These are phyloP conservation scores for Coffea eugenioides DNA, from an alignment of 257 asterid genomes.

Conservation along the genomic window DNA sequence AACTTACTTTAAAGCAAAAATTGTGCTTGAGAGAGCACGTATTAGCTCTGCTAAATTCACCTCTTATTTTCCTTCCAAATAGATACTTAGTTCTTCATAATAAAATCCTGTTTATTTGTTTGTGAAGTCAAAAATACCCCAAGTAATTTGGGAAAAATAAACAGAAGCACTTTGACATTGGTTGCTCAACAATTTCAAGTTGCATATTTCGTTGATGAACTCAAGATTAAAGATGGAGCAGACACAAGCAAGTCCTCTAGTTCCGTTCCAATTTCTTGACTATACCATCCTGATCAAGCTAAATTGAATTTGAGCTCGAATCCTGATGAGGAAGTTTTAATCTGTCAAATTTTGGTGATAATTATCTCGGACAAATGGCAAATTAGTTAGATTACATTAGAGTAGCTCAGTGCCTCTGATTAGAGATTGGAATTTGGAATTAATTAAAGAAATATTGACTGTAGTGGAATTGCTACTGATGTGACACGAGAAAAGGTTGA, in stretches of 20 bases:
- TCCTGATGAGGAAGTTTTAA: neutral
- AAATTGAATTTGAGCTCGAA: neutral
- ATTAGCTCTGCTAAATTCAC: too few species aligned
- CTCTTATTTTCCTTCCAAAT: too few species aligned
- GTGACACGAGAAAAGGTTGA: conserved; percentile 13
- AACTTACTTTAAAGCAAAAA: too few species aligned
- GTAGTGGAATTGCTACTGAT: neutral
- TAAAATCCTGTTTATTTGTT: too few species aligned
- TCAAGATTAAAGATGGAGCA: neutral
- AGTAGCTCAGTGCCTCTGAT: neutral
- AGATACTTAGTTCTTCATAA: too few species aligned
- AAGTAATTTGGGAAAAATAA: too few species aligned
- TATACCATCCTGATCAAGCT: neutral
- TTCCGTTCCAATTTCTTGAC: neutral
- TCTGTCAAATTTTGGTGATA: neutral
- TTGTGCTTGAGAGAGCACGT: too few species aligned
- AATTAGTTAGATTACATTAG: neutral
- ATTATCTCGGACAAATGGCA: neutral
- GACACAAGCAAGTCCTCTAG: neutral
- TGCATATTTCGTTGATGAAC: neutral
- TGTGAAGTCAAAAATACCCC: too few species aligned
- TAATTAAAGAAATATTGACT: neutral
- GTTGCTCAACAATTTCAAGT: too few species aligned
- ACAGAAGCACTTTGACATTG: too few species aligned
- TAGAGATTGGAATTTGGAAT: neutral